These are phyloP conservation scores for Lasiosphaeriaceae sp. DNA, from an alignment of 495 filamentous ascomycete species.

Conservation along the genomic window DNA sequence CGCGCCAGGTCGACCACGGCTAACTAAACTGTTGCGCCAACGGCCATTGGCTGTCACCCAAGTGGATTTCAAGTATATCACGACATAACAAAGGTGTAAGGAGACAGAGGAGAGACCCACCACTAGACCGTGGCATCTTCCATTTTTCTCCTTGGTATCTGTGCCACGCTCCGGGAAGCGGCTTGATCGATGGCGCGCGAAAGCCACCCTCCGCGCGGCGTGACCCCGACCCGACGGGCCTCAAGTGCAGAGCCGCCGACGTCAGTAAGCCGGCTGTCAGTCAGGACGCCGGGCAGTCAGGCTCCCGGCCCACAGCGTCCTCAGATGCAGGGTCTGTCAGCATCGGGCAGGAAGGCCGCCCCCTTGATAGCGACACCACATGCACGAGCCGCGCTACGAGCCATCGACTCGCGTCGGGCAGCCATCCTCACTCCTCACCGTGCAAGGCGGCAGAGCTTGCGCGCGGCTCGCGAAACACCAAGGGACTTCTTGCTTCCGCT, in stretches of 20 bases:
- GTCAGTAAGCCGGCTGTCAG: slow-evolving; percentile 23
- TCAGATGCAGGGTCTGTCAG: slow-evolving; percentile 23
- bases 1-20: too few species aligned
- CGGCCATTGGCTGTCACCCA: not conserved
- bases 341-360: slow-evolving; percentile 32
- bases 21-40: too few species aligned
- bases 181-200: slow-evolving; percentile 23
- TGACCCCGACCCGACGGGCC: slow-evolving; percentile 33
- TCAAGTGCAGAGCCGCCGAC: slow-evolving; percentile 26
- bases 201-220: slow-evolving; percentile 17
- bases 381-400: slow-evolving; percentile 59
- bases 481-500: slow-evolving; percentile 66
- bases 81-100: not conserved
- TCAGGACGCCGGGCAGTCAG: slow-evolving; percentile 25
- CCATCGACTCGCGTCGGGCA: slow-evolving; percentile 67
- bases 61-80: not conserved
- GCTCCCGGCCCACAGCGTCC: slow-evolving; percentile 8
- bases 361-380: slow-evolving; percentile 57
- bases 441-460: slow-evolving; percentile 59
- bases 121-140: not conserved
- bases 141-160: not conserved
- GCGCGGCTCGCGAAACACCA: slow-evolving; percentile 70
- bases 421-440: slow-evolving; percentile 65
- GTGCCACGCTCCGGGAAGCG: not conserved
- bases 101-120: not conserved